Percentiles rank a stretch among this genome's conserved stretches.
Conservation (phyloP, 2,329 filamentous ascomycete genomes). For the Didymella sp. region DNA sequence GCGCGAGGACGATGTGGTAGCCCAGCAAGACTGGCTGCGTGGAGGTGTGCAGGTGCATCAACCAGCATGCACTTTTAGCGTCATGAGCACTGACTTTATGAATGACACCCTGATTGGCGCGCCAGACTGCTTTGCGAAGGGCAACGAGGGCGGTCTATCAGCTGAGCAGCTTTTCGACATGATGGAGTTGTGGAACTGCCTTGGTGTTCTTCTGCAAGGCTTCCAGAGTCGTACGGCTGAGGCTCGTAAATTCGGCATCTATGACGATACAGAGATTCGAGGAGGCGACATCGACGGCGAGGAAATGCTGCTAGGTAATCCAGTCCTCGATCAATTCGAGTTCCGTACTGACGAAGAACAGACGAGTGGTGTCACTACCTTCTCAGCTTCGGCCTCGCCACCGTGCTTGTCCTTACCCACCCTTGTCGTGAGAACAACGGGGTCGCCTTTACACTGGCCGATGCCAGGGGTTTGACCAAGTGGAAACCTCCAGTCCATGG, state of each 20-base stretch:
- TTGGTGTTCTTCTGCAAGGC: constrained; percentile 62
- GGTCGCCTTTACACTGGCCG: constrained; percentile 61
- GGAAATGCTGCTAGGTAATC: constrained; percentile 60
- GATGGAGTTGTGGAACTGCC: constrained; percentile 69
- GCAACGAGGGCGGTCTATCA: constrained; percentile 62
- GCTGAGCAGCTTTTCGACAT: constrained; percentile 68
- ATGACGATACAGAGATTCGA: constrained; percentile 56
- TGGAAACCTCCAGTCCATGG: constrained; percentile 60
- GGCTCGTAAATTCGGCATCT: constrained; percentile 64
- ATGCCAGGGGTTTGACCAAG: constrained; percentile 61
- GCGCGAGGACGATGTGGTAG: constrained; percentile 64
- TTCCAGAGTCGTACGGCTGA: constrained; percentile 62
- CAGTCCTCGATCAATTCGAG: background rate
- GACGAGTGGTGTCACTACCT: constrained; percentile 69
- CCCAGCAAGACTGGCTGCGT: constrained; percentile 68
- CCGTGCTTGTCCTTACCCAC: constrained; percentile 60
- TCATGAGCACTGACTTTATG: constrained; percentile 60
- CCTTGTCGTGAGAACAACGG: constrained; percentile 45
- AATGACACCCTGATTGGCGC: constrained; percentile 63
- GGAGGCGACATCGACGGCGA: constrained; percentile 60
- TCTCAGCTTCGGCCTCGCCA: constrained; percentile 64
- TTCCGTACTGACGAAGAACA: constrained; percentile 35
- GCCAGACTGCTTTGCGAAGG: constrained; percentile 64
- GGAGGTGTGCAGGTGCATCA: constrained; percentile 62
- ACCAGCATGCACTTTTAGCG: constrained; percentile 54